These are phyloP conservation scores for Mallotus japonicus DNA, from an alignment of 441 rosid species.

Conservation along the genomic window DNA sequence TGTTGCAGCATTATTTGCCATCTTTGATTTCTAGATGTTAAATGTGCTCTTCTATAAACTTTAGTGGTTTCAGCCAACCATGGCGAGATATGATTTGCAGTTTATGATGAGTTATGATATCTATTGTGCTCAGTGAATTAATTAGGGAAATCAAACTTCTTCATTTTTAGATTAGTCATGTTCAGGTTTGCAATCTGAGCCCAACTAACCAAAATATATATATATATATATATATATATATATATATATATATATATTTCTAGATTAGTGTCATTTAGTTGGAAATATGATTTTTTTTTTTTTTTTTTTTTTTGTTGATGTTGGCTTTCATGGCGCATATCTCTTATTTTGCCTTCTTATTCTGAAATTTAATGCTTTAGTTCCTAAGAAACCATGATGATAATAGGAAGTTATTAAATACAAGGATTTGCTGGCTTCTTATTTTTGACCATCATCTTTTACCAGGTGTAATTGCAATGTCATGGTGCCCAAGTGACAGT, in stretches of 20 bases:
- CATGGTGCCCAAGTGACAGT: slow-evolving; percentile 96
- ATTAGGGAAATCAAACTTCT: neutral
- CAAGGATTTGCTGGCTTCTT: slow-evolving; percentile 20
- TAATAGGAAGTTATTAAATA: slow-evolving; percentile 10
- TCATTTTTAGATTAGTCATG: neutral
- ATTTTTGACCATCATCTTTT: slow-evolving; percentile 19
- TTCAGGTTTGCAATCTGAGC: neutral
- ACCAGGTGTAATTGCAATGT: slow-evolving; percentile 98
- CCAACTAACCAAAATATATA: too few species aligned
- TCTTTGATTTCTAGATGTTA: slow-evolving; percentile 6
- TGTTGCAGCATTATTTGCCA: neutral
- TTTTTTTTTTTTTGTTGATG: slow-evolving; percentile 1
- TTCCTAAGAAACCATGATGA: neutral
- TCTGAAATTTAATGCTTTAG: neutral
- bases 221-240: too few species aligned
- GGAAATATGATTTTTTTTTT: neutral
- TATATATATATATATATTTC: too few species aligned
- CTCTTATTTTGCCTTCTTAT: neutral
- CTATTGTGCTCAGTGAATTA: neutral
- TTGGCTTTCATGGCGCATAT: slow-evolving; percentile 3
- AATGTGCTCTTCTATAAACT: neutral
- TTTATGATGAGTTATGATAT: neutral
- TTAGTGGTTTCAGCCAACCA: too few species aligned
- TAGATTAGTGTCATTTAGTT: neutral
- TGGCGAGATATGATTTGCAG: too few species aligned